Evolutionary conservation across 345 rosid species (phyloP), one percentile per base, ranked within the genome.

Genomic region (Firmiana major): DNA sequence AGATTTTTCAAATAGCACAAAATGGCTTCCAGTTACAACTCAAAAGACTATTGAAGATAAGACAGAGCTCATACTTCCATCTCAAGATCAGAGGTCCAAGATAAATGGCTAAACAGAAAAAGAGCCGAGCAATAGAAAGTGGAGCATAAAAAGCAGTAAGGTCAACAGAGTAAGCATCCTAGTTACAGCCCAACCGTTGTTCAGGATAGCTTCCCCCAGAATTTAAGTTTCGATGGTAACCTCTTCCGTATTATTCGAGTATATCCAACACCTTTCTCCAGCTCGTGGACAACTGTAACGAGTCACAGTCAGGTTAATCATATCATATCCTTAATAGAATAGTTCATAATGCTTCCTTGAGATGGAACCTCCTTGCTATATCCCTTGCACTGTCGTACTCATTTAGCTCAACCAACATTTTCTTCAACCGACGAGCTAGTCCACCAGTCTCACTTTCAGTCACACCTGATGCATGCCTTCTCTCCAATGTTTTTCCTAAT

Each of bases 321-420:
- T 13, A 53, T 19, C 45, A 0, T 34, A 38, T 34, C 51, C 65
- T 38, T 40, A 22, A n/a, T 51, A 70, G 57, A 65, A 53, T 5
- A 15, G 67, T 62, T 90, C 86, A 92, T 78, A 93, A 85, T 40
- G 97, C 97, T 86, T 96, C 98, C 85, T 85, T 92, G 22, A 95
- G 90, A 77, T 79, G 79, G 74, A 92, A 95, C 75, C 90, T 83
- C 77, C 84, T 90, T 40, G 89, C 92, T 77, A 89, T 77, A 77
- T 87, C 89, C 84, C 94, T 82, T 17, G 96, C 99, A 64, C 74
- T 83, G 84, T 95, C 99, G 31, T 96, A 94, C 74, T 96, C 97
- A 21, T 92, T 89, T 81, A 95, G 91, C 71, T 89, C 94, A 7
- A 93, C 98, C 53, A 93, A 85, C 88, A 95, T 83, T 86, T 84